Conservation (phyloP, 1,139 yeast genomes). For the Trichomonascaceae sp. region DNA sequence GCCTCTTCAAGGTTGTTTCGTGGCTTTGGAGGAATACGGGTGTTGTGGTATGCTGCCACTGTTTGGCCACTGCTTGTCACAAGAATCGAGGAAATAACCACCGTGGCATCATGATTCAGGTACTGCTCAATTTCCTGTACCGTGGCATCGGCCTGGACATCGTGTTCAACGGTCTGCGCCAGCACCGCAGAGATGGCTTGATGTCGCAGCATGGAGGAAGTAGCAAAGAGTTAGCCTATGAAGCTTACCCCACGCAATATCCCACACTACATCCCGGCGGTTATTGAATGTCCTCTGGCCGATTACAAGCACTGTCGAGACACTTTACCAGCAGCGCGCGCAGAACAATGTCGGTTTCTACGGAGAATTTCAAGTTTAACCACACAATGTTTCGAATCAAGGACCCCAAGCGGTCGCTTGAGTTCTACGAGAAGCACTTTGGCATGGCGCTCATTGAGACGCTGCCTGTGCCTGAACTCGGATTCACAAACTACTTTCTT, state of each 20-base stretch:
- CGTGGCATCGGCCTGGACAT: conserved; percentile 8
- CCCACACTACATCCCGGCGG: no score
- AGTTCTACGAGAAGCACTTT: conserved; percentile 61
- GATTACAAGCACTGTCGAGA: no score
- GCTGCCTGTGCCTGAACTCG: conserved; percentile 40
- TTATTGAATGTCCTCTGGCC: no score
- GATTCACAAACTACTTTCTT: conserved; percentile 57
- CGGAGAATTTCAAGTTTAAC: conserved; percentile 14
- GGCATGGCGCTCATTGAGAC: conserved; percentile 54
- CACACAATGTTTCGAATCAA: conserved; percentile 57
- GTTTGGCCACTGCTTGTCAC: conserved; percentile 16
- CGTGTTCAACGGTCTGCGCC: conserved; percentile 16
- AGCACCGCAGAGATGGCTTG: conserved; percentile 16
- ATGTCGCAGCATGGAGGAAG: conserved; percentile 14
- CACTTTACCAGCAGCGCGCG: no score
- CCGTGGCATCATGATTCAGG: conserved; percentile 6
- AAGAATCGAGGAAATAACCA: conserved; percentile 18
- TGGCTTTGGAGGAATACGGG: conserved; percentile 15
- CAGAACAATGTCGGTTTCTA: no score
- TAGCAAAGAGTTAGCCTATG: no score
- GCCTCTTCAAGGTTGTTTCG: conserved; percentile 4
- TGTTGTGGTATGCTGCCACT: conserved; percentile 17
- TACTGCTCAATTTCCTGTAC: conserved; percentile 6
- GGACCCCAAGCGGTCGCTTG: conserved; percentile 61
- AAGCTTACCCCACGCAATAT: no score